Conservation (phyloP, 2,329 filamentous ascomycete species). For the Colletotrichum somersetense region DNA sequence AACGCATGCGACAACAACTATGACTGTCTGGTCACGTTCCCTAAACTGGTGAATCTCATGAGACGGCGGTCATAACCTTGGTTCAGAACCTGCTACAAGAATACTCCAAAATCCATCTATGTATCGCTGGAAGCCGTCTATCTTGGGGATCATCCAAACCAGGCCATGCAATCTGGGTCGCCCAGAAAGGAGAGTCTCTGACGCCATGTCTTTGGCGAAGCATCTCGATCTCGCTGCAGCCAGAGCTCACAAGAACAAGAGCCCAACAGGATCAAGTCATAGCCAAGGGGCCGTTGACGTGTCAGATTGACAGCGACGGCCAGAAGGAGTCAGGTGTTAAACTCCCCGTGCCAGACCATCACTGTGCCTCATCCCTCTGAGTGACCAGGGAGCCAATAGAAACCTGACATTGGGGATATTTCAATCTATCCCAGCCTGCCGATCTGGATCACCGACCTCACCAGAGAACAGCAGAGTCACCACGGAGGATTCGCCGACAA, state of each 20-base stretch:
- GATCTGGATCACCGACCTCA: not conserved
- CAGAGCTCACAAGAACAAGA: not conserved
- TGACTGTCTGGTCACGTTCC: not conserved
- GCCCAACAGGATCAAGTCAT: not conserved
- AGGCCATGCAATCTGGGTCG: not conserved
- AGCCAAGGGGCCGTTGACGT: not conserved
- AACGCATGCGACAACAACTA: not conserved
- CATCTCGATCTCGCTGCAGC: not conserved
- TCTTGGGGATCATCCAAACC: not conserved
- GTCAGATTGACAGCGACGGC: not conserved
- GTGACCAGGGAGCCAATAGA: not conserved
- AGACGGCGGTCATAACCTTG: not conserved
- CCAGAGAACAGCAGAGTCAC: constrained; percentile 5
- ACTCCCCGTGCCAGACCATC: not conserved
- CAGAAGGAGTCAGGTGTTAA: not conserved
- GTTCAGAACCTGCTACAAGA: not conserved
- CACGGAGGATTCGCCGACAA: not conserved
- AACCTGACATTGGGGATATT: not conserved
- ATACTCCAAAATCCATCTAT: not conserved
- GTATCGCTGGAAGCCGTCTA: too few relatives aligned
- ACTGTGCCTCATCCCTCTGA: not conserved
- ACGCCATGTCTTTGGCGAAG: not conserved
- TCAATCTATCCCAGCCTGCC: not conserved
- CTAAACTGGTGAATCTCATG: not conserved
- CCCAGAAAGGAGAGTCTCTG: not conserved